phyloP scores from a whole-genome alignment of 495 filamentous ascomycete genomes.

The Beverwykella pulmonaria region DNA sequence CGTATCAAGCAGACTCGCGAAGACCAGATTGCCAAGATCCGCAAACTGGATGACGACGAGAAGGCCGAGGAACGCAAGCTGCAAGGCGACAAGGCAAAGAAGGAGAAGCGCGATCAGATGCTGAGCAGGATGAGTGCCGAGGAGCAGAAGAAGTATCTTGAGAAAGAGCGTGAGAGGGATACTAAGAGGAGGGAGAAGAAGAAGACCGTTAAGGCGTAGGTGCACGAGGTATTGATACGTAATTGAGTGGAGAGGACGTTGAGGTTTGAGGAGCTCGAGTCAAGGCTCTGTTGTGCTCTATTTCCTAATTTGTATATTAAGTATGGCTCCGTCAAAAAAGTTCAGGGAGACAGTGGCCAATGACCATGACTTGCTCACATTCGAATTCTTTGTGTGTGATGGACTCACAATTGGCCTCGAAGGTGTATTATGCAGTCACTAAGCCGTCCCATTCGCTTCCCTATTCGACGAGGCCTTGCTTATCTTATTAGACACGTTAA shows the following conservation, averaged over 20 bases:
- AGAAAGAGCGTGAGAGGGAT: conserved; percentile 85
- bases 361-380: not conserved
- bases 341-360: not conserved
- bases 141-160: conserved; percentile 92
- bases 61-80: conserved; percentile 84
- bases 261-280: not conserved
- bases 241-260: not conserved
- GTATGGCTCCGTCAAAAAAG: not conserved
- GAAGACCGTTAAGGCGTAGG: conserved; percentile 39
- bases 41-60: conserved; percentile 83
- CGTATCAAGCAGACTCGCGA: conserved; percentile 81
- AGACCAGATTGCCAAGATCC: conserved; percentile 76
- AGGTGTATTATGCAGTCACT: no score
- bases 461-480: no score
- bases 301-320: not conserved
- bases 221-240: not conserved
- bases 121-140: conserved; percentile 84
- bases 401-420: no score
- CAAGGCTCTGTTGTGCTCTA: not conserved
- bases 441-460: no score
- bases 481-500: no score
- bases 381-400: no score
- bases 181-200: conserved; percentile 55
- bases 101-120: conserved; percentile 85
- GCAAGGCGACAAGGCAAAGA: conserved; percentile 82